Conservation (phyloP, 2,329 filamentous ascomycete genomes). For the Blastomyces parvus region DNA sequence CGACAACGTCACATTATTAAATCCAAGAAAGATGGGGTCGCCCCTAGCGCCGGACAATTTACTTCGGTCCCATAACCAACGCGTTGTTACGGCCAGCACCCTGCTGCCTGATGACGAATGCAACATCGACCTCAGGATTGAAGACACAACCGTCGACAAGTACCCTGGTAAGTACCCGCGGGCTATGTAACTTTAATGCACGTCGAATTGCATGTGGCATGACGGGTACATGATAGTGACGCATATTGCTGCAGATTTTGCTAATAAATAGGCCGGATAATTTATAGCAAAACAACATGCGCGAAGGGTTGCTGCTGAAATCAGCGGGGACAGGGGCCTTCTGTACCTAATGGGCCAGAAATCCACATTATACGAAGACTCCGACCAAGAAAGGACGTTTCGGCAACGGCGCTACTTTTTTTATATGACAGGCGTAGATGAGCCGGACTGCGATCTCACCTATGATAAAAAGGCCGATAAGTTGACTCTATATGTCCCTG, state of each 20-base stretch:
- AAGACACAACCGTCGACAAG: slow-evolving; percentile 28
- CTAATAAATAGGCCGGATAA: background rate
- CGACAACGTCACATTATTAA: too few species aligned
- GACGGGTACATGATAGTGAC: background rate
- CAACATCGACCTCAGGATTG: slow-evolving; percentile 25
- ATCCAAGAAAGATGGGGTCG: background rate
- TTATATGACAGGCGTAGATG: slow-evolving; percentile 48
- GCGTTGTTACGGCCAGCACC: background rate
- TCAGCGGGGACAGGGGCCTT: slow-evolving; percentile 36
- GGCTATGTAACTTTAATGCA: background rate
- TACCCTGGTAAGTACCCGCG: slow-evolving; percentile 29
- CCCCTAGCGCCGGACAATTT: background rate
- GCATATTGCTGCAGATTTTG: background rate
- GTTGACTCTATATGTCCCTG: slow-evolving; percentile 65
- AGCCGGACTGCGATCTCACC: slow-evolving; percentile 47
- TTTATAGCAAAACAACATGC: slow-evolving; percentile 43
- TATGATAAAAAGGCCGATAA: slow-evolving; percentile 52
- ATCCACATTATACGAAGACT: slow-evolving; percentile 46
- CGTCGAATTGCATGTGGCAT: background rate
- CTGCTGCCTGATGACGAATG: slow-evolving; percentile 11
- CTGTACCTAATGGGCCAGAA: slow-evolving; percentile 49
- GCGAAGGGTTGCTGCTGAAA: slow-evolving; percentile 35
- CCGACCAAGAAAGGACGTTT: slow-evolving; percentile 46
- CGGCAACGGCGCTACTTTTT: slow-evolving; percentile 54
- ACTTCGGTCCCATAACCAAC: background rate